Conservation (phyloP, 2,329 filamentous ascomycete genomes). For the Paraphoma sp. region DNA sequence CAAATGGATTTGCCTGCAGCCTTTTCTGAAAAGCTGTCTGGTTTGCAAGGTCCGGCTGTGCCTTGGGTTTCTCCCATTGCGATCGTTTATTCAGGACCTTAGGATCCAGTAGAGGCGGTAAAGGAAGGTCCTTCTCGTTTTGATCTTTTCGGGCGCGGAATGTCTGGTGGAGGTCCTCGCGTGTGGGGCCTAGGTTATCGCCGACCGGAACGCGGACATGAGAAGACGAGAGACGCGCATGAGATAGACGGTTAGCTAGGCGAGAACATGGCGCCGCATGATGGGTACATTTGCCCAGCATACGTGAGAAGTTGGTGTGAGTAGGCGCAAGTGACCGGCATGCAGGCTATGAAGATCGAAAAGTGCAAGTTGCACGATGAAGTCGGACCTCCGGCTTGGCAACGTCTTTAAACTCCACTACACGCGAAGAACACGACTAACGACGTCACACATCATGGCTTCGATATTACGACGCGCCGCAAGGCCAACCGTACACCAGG, state of each 20-base stretch:
- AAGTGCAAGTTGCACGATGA: background rate
- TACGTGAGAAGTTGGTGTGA: conserved; percentile 21
- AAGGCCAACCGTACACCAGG: conserved; percentile 21
- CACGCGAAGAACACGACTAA: conserved; percentile 3
- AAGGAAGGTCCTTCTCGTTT: conserved; percentile 46
- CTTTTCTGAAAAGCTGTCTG: conserved; percentile 63
- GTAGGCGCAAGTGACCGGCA: background rate
- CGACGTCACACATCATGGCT: conserved; percentile 37
- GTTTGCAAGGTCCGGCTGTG: conserved; percentile 49
- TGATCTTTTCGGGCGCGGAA: conserved; percentile 44
- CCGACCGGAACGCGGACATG: conserved; percentile 19
- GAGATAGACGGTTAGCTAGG: conserved; percentile 12
- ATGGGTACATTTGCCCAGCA: conserved; percentile 33
- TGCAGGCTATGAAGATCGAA: background rate
- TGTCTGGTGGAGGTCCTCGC: conserved; percentile 39
- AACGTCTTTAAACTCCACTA: conserved; percentile 9
- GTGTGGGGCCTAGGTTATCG: conserved; percentile 35
- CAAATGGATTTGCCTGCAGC: conserved; percentile 69
- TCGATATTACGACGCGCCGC: conserved; percentile 33
- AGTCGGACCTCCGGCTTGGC: conserved; percentile 30
- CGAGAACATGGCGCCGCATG: conserved; percentile 25
- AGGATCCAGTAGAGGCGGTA: conserved; percentile 58
- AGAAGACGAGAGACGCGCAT: conserved; percentile 15
- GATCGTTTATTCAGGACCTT: conserved; percentile 44
- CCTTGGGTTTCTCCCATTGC: conserved; percentile 50